Conservation (phyloP, 164 flowering plant genomes). For the Paratinospora sagittata region DNA sequence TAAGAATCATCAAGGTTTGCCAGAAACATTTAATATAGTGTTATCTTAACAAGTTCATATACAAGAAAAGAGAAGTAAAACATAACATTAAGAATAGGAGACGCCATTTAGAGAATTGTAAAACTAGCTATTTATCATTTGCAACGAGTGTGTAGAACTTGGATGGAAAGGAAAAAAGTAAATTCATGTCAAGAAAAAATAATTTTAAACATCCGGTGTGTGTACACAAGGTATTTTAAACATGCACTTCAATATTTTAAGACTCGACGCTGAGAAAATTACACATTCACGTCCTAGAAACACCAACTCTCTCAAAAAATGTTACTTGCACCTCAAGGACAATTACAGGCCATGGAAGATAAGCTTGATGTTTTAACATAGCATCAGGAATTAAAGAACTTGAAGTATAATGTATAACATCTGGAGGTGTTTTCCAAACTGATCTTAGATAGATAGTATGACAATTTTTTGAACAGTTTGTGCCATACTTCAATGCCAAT, state of each 20-base stretch:
- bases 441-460: conserved; percentile 4
- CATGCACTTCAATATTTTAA: conserved; percentile 7
- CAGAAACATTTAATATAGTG: too few species aligned
- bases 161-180: background rate
- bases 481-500: conserved; percentile 9
- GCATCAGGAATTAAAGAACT: background rate
- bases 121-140: background rate
- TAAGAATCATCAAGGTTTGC: too few species aligned
- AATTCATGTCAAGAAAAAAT: background rate
- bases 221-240: background rate
- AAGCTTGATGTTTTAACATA: background rate
- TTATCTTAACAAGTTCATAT: background rate
- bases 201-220: too few species aligned
- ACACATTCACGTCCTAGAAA: background rate
- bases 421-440: background rate
- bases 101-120: background rate
- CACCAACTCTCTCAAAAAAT: background rate
- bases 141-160: background rate
- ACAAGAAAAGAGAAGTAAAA: background rate
- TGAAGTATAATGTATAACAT: background rate
- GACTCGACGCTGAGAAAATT: background rate
- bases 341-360: background rate
- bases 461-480: conserved; percentile 2
- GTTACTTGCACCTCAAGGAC: background rate
- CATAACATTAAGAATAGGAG: background rate